Evolutionary conservation across 208 protist genomes (phyloP).

Genomic region (Histomonas meleagridis): DNA sequence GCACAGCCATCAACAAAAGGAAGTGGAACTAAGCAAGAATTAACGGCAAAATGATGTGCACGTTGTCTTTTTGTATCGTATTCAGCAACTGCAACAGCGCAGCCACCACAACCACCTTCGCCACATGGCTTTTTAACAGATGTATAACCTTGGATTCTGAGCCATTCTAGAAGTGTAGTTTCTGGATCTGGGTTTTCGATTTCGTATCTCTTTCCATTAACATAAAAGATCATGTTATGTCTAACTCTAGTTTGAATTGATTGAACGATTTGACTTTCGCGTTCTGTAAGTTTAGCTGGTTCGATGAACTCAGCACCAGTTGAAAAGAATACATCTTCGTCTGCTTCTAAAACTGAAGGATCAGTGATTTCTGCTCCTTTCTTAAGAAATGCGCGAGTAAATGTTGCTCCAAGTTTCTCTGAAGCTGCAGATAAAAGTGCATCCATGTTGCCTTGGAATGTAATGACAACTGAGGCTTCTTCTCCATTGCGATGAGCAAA

Average conservation of each 20-base stretch:
- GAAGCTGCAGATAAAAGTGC: background rate
- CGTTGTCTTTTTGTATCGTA: background rate
- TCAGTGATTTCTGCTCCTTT: background rate
- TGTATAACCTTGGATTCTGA: slow-evolving; percentile 45
- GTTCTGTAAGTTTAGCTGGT: background rate
- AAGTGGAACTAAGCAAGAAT: slow-evolving; percentile 61
- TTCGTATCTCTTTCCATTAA: slow-evolving; percentile 41
- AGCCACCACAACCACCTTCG: slow-evolving; percentile 49
- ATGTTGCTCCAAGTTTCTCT: background rate
- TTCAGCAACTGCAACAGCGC: slow-evolving; percentile 42
- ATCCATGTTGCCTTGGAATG: background rate
- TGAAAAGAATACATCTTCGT: background rate
- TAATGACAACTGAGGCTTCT: background rate
- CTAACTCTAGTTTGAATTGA: background rate
- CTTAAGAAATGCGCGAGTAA: background rate
- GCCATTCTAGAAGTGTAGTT: slow-evolving; percentile 41
- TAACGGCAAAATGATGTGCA: slow-evolving; percentile 46
- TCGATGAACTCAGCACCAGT: background rate
- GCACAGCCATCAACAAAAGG: slow-evolving; percentile 51
- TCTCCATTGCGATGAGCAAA: slow-evolving; percentile 5
- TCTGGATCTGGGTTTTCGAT: background rate
- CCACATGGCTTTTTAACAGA: slow-evolving; percentile 44
- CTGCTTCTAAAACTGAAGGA: background rate
- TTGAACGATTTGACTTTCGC: background rate
- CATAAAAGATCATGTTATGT: slow-evolving; percentile 35